Conservation (phyloP, 2,329 filamentous ascomycete genomes). For the Pyricularia sp. region DNA sequence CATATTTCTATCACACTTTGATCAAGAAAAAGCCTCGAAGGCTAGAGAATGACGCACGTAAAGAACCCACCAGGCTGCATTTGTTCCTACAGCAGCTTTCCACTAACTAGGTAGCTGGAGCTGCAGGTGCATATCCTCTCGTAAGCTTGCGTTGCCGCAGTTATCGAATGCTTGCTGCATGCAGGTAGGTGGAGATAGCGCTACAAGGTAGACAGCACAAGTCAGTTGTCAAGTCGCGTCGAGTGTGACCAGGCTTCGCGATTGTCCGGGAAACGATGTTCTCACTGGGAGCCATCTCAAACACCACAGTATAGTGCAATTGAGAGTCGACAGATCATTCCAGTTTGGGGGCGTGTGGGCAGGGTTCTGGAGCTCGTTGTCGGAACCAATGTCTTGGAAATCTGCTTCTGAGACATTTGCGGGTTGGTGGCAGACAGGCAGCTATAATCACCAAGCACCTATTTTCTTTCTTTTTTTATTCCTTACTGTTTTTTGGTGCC, state of each 20-base stretch:
- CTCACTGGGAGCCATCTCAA: neutral
- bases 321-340: neutral
- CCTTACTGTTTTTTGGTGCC: neutral
- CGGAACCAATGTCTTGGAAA: neutral
- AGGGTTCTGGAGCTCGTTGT: neutral
- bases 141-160: neutral
- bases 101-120: neutral
- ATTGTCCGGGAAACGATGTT: neutral
- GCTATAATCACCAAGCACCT: no score
- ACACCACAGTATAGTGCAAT: neutral
- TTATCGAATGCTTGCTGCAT: neutral
- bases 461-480: neutral
- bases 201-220: neutral
- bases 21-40: neutral
- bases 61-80: neutral
- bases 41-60: neutral
- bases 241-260: neutral
- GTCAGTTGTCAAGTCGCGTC: neutral
- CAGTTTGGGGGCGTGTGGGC: neutral
- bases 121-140: neutral
- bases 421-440: neutral
- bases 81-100: neutral
- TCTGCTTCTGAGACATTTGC: neutral
- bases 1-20: neutral
- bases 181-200: neutral